Evolutionary conservation across 2,329 filamentous ascomycete genomes (phyloP).

Genomic region (Atkinsonella texensis): DNA sequence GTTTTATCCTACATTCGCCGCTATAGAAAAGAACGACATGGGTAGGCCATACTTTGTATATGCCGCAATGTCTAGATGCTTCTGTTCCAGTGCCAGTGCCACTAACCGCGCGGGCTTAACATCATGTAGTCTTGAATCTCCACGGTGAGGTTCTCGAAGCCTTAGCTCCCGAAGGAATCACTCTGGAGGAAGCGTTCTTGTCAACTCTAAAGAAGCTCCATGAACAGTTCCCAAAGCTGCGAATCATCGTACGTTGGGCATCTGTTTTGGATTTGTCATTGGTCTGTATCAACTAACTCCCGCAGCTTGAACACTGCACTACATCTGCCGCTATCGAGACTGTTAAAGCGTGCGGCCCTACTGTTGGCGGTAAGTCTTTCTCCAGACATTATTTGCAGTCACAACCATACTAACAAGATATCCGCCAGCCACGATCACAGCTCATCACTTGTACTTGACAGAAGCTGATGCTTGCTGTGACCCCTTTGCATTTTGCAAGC

Average conservation of each 20-base stretch:
- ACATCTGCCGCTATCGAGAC: conserved; percentile 70
- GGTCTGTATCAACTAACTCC: neutral
- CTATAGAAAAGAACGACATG: conserved; percentile 75
- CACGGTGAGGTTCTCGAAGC: conserved; percentile 66
- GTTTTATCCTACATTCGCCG: conserved; percentile 72
- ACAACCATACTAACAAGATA: neutral
- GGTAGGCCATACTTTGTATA: conserved; percentile 1
- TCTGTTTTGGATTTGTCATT: neutral
- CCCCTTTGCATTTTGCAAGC: conserved; percentile 56
- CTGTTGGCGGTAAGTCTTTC: conserved; percentile 43
- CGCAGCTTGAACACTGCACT: conserved; percentile 67
- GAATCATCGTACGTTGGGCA: conserved; percentile 27
- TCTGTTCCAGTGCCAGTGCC: too few species aligned
- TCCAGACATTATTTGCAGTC: neutral
- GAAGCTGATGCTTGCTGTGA: conserved; percentile 58
- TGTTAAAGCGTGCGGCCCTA: conserved; percentile 63
- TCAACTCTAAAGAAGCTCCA: conserved; percentile 68
- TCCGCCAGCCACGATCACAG: conserved; percentile 53
- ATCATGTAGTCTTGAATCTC: conserved; percentile 61
- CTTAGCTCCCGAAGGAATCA: conserved; percentile 33
- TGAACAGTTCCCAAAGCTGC: conserved; percentile 58
- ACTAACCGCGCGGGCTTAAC: too few species aligned
- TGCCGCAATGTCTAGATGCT: neutral
- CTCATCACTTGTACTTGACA: conserved; percentile 73
- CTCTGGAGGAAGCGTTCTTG: conserved; percentile 51